phyloP scores from a whole-genome alignment of 2,329 filamentous ascomycete genomes.

The Davidsoniella virescens region DNA sequence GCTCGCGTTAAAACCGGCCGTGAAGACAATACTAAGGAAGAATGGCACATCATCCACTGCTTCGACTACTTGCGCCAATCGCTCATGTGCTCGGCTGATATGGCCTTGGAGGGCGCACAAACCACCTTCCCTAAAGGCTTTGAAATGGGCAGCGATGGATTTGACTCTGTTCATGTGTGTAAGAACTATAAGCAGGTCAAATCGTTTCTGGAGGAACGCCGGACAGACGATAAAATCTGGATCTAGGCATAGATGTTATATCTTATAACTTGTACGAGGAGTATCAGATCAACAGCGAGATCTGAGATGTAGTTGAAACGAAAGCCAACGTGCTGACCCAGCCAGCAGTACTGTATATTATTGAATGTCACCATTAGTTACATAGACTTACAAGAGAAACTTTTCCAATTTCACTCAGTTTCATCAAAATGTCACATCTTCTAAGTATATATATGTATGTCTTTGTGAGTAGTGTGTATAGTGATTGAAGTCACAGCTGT shows the following conservation, averaged over 20 bases:
- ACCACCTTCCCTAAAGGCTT: constrained; percentile 24
- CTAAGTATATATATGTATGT: too few relatives aligned
- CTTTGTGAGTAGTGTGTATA: too few relatives aligned
- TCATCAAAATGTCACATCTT: too few relatives aligned
- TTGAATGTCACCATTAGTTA: too few relatives aligned
- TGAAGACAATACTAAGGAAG: constrained; percentile 7
- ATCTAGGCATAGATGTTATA: constrained; percentile 17
- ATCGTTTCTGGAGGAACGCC: constrained; percentile 20
- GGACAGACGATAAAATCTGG: constrained; percentile 22
- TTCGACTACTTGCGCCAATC: constrained; percentile 32
- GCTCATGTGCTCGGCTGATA: constrained; percentile 30
- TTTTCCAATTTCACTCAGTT: too few relatives aligned
- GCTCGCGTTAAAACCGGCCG: constrained; percentile 13
- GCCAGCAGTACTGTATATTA: too few relatives aligned
- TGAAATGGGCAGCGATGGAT: constrained; percentile 24
- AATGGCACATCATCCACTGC: constrained; percentile 30
- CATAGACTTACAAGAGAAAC: too few relatives aligned
- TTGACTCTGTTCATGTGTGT: constrained; percentile 28
- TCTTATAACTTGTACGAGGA: too few relatives aligned
- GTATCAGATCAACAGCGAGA: too few relatives aligned
- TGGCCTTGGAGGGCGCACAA: constrained; percentile 28
- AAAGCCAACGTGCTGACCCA: too few relatives aligned
- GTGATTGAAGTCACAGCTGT: too few relatives aligned
- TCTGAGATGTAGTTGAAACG: too few relatives aligned
- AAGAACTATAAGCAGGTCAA: constrained; percentile 23